These are phyloP conservation scores for Cadophora sp. DNA, from an alignment of 2,329 filamentous ascomycete species.

Conservation along the genomic window DNA sequence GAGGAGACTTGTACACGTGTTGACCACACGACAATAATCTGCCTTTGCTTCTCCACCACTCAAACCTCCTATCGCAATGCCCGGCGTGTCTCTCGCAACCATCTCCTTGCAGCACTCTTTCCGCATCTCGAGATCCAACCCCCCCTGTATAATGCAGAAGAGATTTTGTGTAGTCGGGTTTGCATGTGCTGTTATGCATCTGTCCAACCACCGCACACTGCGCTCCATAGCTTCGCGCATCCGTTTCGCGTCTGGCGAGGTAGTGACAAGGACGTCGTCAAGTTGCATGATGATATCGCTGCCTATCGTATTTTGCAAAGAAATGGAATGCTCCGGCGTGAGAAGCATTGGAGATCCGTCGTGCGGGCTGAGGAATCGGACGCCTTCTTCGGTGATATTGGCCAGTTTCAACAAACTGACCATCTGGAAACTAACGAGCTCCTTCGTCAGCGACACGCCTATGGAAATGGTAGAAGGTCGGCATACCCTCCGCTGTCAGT, in stretches of 20 bases:
- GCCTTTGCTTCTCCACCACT: conserved; percentile 94
- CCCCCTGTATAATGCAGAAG: conserved; percentile 98
- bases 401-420: conserved; percentile 93
- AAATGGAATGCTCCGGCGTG: conserved; percentile 96
- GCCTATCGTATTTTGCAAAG: conserved; percentile 94
- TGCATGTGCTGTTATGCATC: conserved; percentile 89
- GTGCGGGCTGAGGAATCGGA: conserved; percentile 94
- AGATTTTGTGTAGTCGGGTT: conserved; percentile 86
- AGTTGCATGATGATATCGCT: conserved; percentile 99
- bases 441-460: conserved; percentile 28
- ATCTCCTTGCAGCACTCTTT: conserved; percentile 84
- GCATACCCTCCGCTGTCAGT: conserved; percentile 77
- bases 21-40: conserved; percentile 90
- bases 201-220: conserved; percentile 93
- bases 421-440: conserved; percentile 89
- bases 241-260: conserved; percentile 83
- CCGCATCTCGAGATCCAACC: conserved; percentile 86
- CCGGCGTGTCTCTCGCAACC: conserved; percentile 89
- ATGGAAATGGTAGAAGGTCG: conserved; percentile 39
- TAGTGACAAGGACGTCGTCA: conserved; percentile 96
- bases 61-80: conserved; percentile 94
- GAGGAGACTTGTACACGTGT: conserved; percentile 82
- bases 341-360: conserved; percentile 96
- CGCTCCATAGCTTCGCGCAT: conserved; percentile 96
- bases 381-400: conserved; percentile 90